Evolutionary conservation across 2,329 filamentous ascomycete species (phyloP), one percentile per base, ranked within the genome.

Genomic region (Botrytis porri): DNA sequence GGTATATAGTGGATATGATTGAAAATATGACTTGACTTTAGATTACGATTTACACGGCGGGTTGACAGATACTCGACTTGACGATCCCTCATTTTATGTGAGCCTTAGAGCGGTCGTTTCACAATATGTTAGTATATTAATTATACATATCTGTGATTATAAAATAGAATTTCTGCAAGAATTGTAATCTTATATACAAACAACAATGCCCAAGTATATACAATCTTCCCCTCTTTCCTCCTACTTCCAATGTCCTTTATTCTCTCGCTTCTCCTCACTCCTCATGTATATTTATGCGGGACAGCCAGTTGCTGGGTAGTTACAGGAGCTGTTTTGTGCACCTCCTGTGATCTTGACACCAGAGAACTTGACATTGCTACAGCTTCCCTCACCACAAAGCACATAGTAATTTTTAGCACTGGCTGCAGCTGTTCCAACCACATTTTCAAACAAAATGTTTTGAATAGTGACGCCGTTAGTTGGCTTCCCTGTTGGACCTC

Each of bases 381-480:
- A 84, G 72, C 81, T 83, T 9, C 81, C 82, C 60, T 79, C 77
- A 9, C 83, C 83, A 74, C 83, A 84, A 0, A 84, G 79, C 0
- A 82, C 75, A 71, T 80, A 83, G 74, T 83, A 83, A 73, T 83
- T 78, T 37, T 72, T 77, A 1, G 79, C 82, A 25, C 51, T 25
- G n/a, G 76, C 76, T 8, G 76, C 75, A n/a, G 57, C 67, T 3
- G 78, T 79, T 8, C 83, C 83, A 1, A 77, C 80, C 7, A 84
- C 77, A 74, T 83, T 80, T 57, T 79, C 76, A 66, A 84, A 81
- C 12, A 77, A 73, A 4, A 84, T 64, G 70, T 80, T 80, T 41
- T 75, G 74, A 63, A 84, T 83, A 2, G 75, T 76, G 4, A 84
- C 82, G 4, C 82, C 83, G 67, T 82, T 83, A 1, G 80, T 80